Conservation (phyloP, 345 rosid species). For the Arabidopsis thaliana region TAIR10.1 NC_003074.8:8279501-8280000, state of each 20-base stretch:
- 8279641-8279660: background rate
- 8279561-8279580: slow-evolving; percentile 32
- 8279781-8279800: background rate
- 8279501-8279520: slow-evolving; percentile 18
- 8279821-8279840: slow-evolving; percentile 34
- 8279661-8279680: slow-evolving; percentile 22
- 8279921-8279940: background rate
- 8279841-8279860: slow-evolving; percentile 30
- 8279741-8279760: background rate
- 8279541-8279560: slow-evolving; percentile 34
- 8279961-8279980: background rate
- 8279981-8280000: slow-evolving; percentile 32
- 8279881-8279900: slow-evolving; percentile 35
- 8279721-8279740: slow-evolving; percentile 23
- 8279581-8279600: background rate
- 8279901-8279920: slow-evolving; percentile 3
- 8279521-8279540: slow-evolving; percentile 30
- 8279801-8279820: slow-evolving; percentile 28
- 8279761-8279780: background rate
- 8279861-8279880: slow-evolving; percentile 31
- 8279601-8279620: background rate
- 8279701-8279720: slow-evolving; percentile 35
- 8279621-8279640: background rate
- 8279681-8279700: slow-evolving; percentile 23
- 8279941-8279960: background rate